These are phyloP conservation scores for Paracoccidioides brasiliensis DNA, from an alignment of 2,329 filamentous ascomycete species.

Conservation along the genomic window DNA sequence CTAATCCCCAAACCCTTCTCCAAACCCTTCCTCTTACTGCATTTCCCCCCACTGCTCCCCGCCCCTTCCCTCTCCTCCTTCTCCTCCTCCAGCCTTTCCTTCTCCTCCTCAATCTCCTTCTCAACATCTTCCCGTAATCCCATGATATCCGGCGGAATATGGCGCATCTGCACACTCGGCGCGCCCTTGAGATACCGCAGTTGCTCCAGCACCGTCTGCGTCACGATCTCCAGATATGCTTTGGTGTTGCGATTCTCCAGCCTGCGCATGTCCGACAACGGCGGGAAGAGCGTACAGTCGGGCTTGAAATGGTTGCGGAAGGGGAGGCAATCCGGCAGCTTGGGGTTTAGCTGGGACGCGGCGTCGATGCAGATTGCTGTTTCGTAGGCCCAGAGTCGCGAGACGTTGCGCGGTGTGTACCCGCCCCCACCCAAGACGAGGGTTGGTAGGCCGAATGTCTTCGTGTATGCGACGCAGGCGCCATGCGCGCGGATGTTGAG, in stretches of 20 bases:
- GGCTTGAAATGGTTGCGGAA: constrained; percentile 83
- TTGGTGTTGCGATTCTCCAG: constrained; percentile 67
- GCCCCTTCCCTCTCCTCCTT: constrained; percentile 26
- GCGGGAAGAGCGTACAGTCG: constrained; percentile 77
- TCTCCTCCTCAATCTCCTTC: constrained; percentile 34
- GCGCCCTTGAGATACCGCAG: constrained; percentile 71
- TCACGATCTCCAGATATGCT: constrained; percentile 61
- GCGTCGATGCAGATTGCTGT: constrained; percentile 77
- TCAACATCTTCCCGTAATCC: constrained; percentile 39
- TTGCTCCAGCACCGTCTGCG: constrained; percentile 71
- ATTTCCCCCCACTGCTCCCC: constrained; percentile 5
- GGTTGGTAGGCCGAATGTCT: constrained; percentile 64
- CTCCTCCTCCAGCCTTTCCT: constrained; percentile 25
- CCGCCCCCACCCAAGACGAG: constrained; percentile 89
- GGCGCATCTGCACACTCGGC: constrained; percentile 74
- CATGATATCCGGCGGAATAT: constrained; percentile 64
- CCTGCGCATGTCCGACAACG: constrained; percentile 56
- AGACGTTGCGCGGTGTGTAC: constrained; percentile 93
- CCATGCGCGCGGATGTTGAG: constrained; percentile 91
- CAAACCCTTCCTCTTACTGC: constrained; percentile 22
- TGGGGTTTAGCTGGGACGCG: constrained; percentile 54
- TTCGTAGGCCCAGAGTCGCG: constrained; percentile 92
- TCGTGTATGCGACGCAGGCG: constrained; percentile 79
- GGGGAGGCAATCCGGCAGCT: constrained; percentile 66
- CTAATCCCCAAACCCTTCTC: constrained; percentile 19